These are phyloP conservation scores for bread wheat (Triticum aestivum) DNA, from an alignment of 176 grass and related monocot species.

Conservation along the genomic window IWGSC_CS_RefSeq_v2.1 NC_057805.1:23034233-23034732, in stretches of 20 bases:
- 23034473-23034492: slow-evolving; percentile 55
- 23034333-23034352: neutral
- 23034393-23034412: neutral
- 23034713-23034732: slow-evolving; percentile 57
- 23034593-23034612: slow-evolving; percentile 42
- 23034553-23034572: slow-evolving; percentile 27
- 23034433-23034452: slow-evolving; percentile 45
- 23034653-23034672: slow-evolving; percentile 53
- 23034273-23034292: neutral
- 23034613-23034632: slow-evolving; percentile 33
- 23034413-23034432: slow-evolving; percentile 11
- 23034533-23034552: neutral
- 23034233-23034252: neutral
- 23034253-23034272: neutral
- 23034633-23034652: slow-evolving; percentile 63
- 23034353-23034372: slow-evolving; percentile 37
- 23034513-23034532: slow-evolving; percentile 19
- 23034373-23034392: slow-evolving; percentile 12
- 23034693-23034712: slow-evolving; percentile 80
- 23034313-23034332: neutral
- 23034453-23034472: slow-evolving; percentile 28
- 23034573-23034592: slow-evolving; percentile 33
- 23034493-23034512: slow-evolving; percentile 31
- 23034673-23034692: slow-evolving; percentile 48
- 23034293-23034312: slow-evolving; percentile 21